Base-by-base conservation (phyloP, 2,329 filamentous ascomycete genomes). In the Arachnomyces sp. region DNA sequence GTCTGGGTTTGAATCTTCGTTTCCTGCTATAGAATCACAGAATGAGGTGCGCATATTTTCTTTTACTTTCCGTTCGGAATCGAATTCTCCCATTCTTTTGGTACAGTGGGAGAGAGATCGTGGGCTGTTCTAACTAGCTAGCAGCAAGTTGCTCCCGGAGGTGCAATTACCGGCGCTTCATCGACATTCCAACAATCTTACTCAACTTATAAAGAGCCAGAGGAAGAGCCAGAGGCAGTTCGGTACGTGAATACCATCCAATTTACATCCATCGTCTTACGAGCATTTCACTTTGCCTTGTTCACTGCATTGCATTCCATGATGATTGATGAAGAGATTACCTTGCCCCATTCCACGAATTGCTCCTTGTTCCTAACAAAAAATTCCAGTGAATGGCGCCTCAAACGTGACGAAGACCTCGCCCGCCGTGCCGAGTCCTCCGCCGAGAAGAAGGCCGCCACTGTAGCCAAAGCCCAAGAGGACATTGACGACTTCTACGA, bases 401-500 rank as follows among this genome's bases (percentile, higher is more conserved):
- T 90, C 66, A 83, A 84, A 57, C 84, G 92, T 50, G 86, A 95
- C 56, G 80, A 83, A 30, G 80, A 82, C 58, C 83, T 93, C 50
- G 74, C 82, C 53, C 88, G 89, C 65, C 86, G 90, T 55, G 82
- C 86, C 49, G 82, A 94, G 63, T 79, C 90, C 51, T 90, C 90
- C 40, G 78, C 80, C 31, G 74, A 79, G 50, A 86, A 89, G 68
- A 92, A 92, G 62, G 77, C 79, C 47, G 82, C 90, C 62, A 95
- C 88, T 2, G 71, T 95, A 59, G 80, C 86, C 62, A 87, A 92
- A 53, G 92, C 92, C 8, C 87, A 88, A 59, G 78, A 89, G 61
- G 92, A 93, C 63, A 94, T 98, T 49, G 92, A 98, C 62, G 92
- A 95, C 63, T 98, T 96, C 69, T 98, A 98, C 73, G 89, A 95